These are phyloP conservation scores for Pichia kudriavzevii DNA, from an alignment of 1,139 yeast genomes.

Conservation along the genomic window DNA sequence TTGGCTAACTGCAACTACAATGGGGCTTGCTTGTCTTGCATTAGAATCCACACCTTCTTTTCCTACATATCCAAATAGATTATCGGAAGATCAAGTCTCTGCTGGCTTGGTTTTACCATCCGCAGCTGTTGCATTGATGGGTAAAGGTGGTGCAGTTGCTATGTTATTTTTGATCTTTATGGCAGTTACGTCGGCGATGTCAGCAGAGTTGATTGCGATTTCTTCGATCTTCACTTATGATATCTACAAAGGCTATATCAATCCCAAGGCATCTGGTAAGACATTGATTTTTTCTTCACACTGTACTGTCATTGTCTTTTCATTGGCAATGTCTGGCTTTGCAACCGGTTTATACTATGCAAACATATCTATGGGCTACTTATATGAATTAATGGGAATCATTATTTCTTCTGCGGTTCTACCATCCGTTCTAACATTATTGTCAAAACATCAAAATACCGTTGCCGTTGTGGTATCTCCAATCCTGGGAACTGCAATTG, in stretches of 20 bases:
- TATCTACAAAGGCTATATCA: constrained; percentile 38
- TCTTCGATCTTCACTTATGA: constrained; percentile 42
- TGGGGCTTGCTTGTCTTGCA: constrained; percentile 32
- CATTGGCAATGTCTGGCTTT: constrained; percentile 33
- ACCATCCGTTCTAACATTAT: constrained; percentile 32
- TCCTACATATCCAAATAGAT: constrained; percentile 23
- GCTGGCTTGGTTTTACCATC: constrained; percentile 40
- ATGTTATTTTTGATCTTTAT: constrained; percentile 41
- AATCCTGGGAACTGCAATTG: constrained; percentile 32
- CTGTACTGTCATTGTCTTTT: constrained; percentile 32
- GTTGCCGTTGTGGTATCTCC: constrained; percentile 30
- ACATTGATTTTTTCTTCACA: constrained; percentile 36
- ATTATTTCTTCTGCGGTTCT: constrained; percentile 30
- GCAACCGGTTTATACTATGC: constrained; percentile 38
- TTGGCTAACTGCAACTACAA: constrained; percentile 35
- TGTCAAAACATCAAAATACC: constrained; percentile 42
- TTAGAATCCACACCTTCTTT: constrained; percentile 32
- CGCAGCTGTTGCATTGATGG: constrained; percentile 36
- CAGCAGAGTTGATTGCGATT: constrained; percentile 43
- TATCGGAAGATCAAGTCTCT: constrained; percentile 24
- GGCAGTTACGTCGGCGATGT: constrained; percentile 42
- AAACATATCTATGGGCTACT: constrained; percentile 36
- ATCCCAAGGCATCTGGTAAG: constrained; percentile 36
- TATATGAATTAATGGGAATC: constrained; percentile 35
- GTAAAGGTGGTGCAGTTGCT: constrained; percentile 38